Percentiles rank a stretch among this genome's conserved stretches.
phyloP scores from a whole-genome alignment of 176 grass and related monocot species.

The Oryza rufipogon region DNA sequence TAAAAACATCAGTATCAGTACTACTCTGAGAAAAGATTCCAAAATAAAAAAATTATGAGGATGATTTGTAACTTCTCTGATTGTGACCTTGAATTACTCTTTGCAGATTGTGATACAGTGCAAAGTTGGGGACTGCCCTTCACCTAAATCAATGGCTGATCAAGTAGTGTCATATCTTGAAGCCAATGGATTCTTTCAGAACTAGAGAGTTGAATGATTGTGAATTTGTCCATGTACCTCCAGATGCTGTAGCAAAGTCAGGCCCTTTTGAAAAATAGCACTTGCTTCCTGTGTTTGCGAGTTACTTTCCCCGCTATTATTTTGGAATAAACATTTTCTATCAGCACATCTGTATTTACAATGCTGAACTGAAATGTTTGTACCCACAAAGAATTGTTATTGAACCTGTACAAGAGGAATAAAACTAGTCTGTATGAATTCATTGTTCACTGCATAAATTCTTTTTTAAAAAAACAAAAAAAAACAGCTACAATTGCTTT shows the following conservation, averaged over 20 bases:
- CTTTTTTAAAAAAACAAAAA: neutral
- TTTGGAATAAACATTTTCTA: neutral
- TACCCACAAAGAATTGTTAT: neutral
- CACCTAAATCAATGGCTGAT: conserved; percentile 68
- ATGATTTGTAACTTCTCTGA: neutral
- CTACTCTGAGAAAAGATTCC: neutral
- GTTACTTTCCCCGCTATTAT: neutral
- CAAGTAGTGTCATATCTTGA: conserved; percentile 75
- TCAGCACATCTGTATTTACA: neutral
- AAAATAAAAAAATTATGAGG: neutral
- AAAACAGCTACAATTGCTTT: neutral
- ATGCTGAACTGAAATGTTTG: neutral
- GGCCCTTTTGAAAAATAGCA: neutral
- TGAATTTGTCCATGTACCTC: no score
- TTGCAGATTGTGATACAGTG: conserved; percentile 80
- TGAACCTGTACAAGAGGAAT: neutral
- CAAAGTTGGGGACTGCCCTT: conserved; percentile 56
- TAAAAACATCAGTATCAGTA: neutral
- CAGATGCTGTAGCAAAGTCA: neutral
- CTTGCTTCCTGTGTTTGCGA: neutral
- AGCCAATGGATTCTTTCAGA: conserved; percentile 62
- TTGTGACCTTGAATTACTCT: neutral
- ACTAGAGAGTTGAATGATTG: conserved; percentile 14
- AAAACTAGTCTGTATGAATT: neutral
- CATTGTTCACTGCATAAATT: neutral